A percentile compares a stretch with the other conserved stretches of the same genome.
These are phyloP conservation scores for Stemphylium vesicarium DNA, from an alignment of 2,329 filamentous ascomycete species.

Conservation along the genomic window DNA sequence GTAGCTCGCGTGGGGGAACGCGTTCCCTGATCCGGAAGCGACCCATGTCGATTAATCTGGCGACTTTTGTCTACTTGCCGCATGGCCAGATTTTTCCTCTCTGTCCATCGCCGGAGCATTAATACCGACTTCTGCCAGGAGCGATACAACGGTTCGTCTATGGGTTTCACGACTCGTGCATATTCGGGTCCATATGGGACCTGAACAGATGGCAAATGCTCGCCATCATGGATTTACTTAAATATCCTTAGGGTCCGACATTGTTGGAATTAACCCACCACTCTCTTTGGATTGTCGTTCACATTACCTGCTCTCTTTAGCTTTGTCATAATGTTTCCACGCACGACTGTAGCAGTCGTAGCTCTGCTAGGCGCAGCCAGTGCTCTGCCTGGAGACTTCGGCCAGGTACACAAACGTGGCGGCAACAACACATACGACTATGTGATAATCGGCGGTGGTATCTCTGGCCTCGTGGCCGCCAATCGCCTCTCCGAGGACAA, in stretches of 20 bases:
- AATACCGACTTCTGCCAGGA: background rate
- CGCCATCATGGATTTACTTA: background rate
- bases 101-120: background rate
- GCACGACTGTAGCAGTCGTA: constrained; percentile 18
- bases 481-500: constrained; percentile 29
- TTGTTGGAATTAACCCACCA: background rate
- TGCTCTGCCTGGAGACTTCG: constrained; percentile 16
- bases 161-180: background rate
- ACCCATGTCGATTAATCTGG: background rate
- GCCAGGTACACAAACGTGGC: constrained; percentile 2
- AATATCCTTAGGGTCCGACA: background rate
- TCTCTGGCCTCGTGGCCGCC: constrained; percentile 35
- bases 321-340: constrained; percentile 27
- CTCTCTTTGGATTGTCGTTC: background rate
- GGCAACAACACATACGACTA: constrained; percentile 31
- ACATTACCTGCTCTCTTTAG: background rate
- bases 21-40: background rate
- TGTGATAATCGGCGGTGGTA: constrained; percentile 37
- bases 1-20: too few relatives aligned
- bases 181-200: background rate
- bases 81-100: background rate
- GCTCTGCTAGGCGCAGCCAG: constrained; percentile 19
- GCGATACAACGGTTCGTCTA: background rate
- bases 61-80: background rate
- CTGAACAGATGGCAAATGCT: background rate